Conservation (phyloP, 306 rosid species). For the Rosa lucieae region DNA sequence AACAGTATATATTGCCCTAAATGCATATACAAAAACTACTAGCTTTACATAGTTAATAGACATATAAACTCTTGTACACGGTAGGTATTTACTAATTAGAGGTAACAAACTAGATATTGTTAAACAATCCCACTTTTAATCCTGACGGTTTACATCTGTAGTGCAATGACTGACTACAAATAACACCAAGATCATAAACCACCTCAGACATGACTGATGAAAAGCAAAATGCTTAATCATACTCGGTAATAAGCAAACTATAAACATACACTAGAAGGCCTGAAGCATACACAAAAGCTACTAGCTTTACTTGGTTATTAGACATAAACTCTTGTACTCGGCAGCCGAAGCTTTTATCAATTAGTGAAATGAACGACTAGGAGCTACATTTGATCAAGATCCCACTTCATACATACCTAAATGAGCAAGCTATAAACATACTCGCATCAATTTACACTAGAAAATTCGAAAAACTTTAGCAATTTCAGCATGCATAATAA, state of each 20-base stretch:
- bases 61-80: background rate
- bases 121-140: background rate
- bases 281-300: background rate
- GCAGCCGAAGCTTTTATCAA: background rate
- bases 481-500: background rate
- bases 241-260: background rate
- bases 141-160: background rate
- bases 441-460: background rate
- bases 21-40: background rate
- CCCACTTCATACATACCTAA: background rate
- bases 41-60: background rate
- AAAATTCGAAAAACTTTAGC: background rate
- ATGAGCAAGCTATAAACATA: background rate
- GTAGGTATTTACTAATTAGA: background rate
- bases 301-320: background rate
- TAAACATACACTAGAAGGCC: background rate
- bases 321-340: background rate
- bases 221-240: slow-evolving; percentile 2
- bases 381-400: background rate
- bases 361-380: background rate
- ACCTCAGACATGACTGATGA: background rate
- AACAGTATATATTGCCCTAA: background rate
- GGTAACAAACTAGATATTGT: background rate
- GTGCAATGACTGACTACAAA: background rate
- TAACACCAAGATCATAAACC: background rate